Conservation (phyloP, 1,139 yeast genomes). For the Protomyces gravidus region DNA sequence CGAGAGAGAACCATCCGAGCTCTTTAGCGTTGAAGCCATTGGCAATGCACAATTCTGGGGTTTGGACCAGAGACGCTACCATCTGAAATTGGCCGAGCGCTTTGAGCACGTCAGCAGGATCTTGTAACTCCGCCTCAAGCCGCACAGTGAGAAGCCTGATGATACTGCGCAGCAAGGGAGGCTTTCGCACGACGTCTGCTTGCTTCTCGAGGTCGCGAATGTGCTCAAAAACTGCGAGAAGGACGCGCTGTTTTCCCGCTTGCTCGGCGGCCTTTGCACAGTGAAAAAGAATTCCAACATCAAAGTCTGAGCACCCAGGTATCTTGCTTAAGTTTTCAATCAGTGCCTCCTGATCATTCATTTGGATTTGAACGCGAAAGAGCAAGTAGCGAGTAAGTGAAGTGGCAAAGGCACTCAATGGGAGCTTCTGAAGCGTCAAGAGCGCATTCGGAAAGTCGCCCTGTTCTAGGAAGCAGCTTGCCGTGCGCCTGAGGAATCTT, state of each 20-base stretch:
- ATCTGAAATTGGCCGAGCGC: conserved; percentile 30
- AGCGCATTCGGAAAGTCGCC: conserved; percentile 23
- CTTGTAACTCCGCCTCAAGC: conserved; percentile 12
- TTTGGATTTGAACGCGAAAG: conserved; percentile 26
- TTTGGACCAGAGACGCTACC: conserved; percentile 11
- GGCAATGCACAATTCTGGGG: not conserved
- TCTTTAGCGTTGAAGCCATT: conserved; percentile 30
- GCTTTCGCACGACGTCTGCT: not conserved
- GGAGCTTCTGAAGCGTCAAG: conserved; percentile 12
- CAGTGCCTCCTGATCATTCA: conserved; percentile 11
- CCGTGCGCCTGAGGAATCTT: conserved; percentile 29
- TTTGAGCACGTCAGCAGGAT: conserved; percentile 11
- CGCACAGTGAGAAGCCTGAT: conserved; percentile 23
- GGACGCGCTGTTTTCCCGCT: conserved; percentile 26
- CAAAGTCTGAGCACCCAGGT: conserved; percentile 7
- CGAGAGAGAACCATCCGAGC: conserved; percentile 32
- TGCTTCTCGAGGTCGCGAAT: conserved; percentile 16
- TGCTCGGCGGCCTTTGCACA: conserved; percentile 33
- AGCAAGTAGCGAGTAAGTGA: conserved; percentile 30
- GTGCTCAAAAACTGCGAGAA: conserved; percentile 26
- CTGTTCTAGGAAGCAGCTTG: conserved; percentile 29
- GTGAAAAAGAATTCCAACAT: conserved; percentile 24
- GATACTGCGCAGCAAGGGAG: conserved; percentile 29
- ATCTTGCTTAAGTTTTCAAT: conserved; percentile 20
- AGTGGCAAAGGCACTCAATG: conserved; percentile 17